Conservation (phyloP, 2,329 filamentous ascomycete species). For the Boeremia exigua region DNA sequence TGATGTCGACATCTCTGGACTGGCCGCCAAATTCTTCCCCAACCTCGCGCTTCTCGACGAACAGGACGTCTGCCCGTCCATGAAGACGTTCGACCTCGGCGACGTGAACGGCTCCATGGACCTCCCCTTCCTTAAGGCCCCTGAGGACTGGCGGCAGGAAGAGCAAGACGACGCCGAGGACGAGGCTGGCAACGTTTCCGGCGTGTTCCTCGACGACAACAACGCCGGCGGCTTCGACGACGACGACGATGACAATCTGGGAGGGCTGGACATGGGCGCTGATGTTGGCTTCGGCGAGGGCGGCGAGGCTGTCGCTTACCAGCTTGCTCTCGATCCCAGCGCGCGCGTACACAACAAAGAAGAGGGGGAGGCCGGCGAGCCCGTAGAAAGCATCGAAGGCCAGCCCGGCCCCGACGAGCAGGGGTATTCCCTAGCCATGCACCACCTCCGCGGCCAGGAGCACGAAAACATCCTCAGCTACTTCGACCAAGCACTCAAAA, state of each 20-base stretch:
- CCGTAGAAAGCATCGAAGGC: constrained; percentile 54
- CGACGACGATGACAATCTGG: constrained; percentile 71
- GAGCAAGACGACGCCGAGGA: constrained; percentile 65
- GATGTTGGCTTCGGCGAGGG: constrained; percentile 93
- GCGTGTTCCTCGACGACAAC: constrained; percentile 85
- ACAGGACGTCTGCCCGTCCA: constrained; percentile 91
- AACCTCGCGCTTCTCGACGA: constrained; percentile 77
- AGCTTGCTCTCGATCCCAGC: constrained; percentile 85
- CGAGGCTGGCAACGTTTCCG: constrained; percentile 68
- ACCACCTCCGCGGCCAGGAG: constrained; percentile 69
- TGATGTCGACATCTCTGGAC: constrained; percentile 77
- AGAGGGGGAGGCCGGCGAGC: constrained; percentile 61
- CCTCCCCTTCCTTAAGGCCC: constrained; percentile 88
- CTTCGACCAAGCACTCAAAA: constrained; percentile 94
- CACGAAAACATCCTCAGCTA: constrained; percentile 98
- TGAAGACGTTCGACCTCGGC: constrained; percentile 92
- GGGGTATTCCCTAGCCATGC: constrained; percentile 81
- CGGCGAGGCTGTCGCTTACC: constrained; percentile 92
- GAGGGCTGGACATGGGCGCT: constrained; percentile 63
- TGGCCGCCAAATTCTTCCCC: constrained; percentile 85
- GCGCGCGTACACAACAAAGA: constrained; percentile 76
- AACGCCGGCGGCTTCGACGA: constrained; percentile 81
- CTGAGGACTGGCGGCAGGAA: constrained; percentile 82
- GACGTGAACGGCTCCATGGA: constrained; percentile 84
- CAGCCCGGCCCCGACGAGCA: constrained; percentile 65